phyloP scores from a whole-genome alignment of 345 rosid species.

The Euphorbia pulcherrima region DNA sequence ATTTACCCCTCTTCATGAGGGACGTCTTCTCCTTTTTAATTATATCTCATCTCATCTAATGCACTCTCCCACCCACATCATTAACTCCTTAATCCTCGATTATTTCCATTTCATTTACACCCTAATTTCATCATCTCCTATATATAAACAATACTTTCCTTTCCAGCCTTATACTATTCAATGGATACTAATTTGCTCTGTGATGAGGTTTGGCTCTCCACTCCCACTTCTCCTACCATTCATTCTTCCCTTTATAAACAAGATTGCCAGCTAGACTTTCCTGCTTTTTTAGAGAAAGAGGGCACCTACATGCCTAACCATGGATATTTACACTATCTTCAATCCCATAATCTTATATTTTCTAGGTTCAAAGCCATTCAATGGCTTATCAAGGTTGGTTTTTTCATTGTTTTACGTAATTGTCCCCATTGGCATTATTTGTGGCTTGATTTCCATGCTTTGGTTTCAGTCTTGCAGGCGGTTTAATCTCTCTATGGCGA shows the following conservation, averaged over 20 bases:
- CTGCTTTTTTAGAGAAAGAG: conserved; percentile 32
- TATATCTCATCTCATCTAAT: conserved; percentile 24
- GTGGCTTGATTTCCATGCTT: neutral
- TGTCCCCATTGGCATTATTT: neutral
- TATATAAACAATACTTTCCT: neutral
- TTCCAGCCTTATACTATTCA: too few relatives aligned
- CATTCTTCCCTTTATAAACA: conserved; percentile 19
- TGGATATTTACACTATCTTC: conserved; percentile 29
- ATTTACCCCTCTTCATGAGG: conserved; percentile 78
- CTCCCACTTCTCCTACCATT: conserved; percentile 17
- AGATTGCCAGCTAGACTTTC: conserved; percentile 28
- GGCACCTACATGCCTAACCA: conserved; percentile 32
- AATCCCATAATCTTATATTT: conserved; percentile 20
- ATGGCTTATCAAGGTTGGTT: conserved; percentile 41
- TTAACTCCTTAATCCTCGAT: too few relatives aligned
- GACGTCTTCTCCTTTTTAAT: conserved; percentile 42
- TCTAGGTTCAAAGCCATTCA: conserved; percentile 34
- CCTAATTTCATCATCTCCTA: neutral
- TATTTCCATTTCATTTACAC: too few relatives aligned
- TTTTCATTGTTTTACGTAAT: neutral
- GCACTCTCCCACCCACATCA: conserved; percentile 13
- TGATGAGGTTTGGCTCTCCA: conserved; percentile 45
- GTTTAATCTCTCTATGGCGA: conserved; percentile 37
- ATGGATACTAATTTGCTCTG: conserved; percentile 44
- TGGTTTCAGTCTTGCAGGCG: conserved; percentile 39